phyloP scores from a whole-genome alignment of 192 early-diverging fungal genomes.

The Coemansia biformis region DNA sequence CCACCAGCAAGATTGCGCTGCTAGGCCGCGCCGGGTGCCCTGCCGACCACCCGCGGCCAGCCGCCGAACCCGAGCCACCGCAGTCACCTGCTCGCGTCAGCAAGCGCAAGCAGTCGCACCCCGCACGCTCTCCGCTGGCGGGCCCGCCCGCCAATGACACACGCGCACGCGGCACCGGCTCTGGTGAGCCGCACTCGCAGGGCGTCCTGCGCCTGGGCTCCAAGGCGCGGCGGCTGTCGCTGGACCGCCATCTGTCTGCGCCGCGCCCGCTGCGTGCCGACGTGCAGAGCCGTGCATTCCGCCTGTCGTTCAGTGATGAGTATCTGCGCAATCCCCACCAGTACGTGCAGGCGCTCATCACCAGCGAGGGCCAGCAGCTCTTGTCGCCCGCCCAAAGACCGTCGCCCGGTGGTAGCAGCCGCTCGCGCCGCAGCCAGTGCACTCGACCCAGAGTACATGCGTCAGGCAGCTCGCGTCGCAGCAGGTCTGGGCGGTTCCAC shows the following conservation, averaged over 20 bases:
- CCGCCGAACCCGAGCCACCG: slow-evolving; percentile 1
- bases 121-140: slow-evolving; percentile 39
- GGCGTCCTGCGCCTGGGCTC: neutral
- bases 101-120: slow-evolving; percentile 51
- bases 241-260: slow-evolving; percentile 12
- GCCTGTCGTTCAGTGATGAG: slow-evolving; percentile 44
- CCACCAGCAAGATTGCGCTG: slow-evolving; percentile 31
- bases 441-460: neutral
- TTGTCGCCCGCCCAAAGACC: slow-evolving; percentile 5
- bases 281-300: slow-evolving; percentile 39
- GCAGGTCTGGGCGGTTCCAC: slow-evolving; percentile 25
- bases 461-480: slow-evolving; percentile 10
- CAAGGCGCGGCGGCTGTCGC: slow-evolving; percentile 34
- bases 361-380: slow-evolving; percentile 14
- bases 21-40: slow-evolving; percentile 18
- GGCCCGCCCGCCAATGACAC: slow-evolving; percentile 4
- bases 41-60: slow-evolving; percentile 5
- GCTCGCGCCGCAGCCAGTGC: slow-evolving; percentile 20
- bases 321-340: slow-evolving; percentile 42
- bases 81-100: slow-evolving; percentile 20
- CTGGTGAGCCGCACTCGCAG: neutral
- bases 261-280: slow-evolving; percentile 5
- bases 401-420: slow-evolving; percentile 5
- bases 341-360: slow-evolving; percentile 44
- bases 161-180: neutral